Conservation (phyloP, 2,329 filamentous ascomycete species). For the Talaromyces marneffei region DNA sequence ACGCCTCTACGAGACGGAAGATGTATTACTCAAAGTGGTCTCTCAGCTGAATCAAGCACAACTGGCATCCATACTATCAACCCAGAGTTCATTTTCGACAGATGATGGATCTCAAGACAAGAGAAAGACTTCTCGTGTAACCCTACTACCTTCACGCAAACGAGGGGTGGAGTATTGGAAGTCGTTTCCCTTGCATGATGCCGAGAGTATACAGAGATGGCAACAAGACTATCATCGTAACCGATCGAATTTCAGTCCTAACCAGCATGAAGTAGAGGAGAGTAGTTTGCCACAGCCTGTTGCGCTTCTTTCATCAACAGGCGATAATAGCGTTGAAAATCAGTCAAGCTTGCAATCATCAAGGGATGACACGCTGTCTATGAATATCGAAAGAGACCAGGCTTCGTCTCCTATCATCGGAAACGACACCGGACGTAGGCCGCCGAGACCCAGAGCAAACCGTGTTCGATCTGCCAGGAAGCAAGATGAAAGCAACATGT, state of each 20-base stretch:
- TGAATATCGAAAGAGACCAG: neutral
- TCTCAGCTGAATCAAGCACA: constrained; percentile 29
- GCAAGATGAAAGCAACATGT: neutral
- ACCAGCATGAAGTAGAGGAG: neutral
- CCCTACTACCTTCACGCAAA: constrained; percentile 24
- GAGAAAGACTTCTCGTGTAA: constrained; percentile 13
- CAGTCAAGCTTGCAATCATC: neutral
- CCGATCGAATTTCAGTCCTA: neutral
- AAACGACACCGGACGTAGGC: neutral
- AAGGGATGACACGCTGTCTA: neutral
- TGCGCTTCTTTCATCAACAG: neutral
- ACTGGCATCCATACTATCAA: constrained; percentile 22
- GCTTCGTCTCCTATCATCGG: neutral
- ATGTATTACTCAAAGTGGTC: constrained; percentile 34
- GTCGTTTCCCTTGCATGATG: constrained; percentile 30
- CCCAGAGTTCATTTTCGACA: neutral
- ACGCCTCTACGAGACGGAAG: constrained; percentile 40
- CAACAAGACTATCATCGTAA: constrained; percentile 24
- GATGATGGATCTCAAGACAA: constrained; percentile 12
- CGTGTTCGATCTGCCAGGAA: neutral
- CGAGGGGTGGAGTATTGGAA: constrained; percentile 36
- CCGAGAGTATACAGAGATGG: constrained; percentile 32
- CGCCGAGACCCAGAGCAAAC: neutral
- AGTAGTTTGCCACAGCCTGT: neutral
- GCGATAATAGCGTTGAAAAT: neutral